phyloP scores from a whole-genome alignment of 2,329 filamentous ascomycete genomes.

The Colletotrichum gloeosporioides region DNA sequence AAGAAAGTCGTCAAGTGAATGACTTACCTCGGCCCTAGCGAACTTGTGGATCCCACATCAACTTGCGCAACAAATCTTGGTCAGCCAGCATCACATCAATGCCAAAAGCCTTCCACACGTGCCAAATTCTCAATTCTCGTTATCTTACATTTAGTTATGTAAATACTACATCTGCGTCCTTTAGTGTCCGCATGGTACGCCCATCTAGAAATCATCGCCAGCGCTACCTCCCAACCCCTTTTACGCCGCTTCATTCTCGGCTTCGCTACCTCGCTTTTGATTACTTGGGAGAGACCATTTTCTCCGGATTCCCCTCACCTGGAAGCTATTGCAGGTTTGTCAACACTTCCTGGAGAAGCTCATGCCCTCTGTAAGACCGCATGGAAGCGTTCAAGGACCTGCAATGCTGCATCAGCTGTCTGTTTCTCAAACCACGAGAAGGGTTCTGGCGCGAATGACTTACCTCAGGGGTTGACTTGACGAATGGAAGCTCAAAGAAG shows the following conservation, averaged over 20 bases:
- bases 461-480: conserved; percentile 90
- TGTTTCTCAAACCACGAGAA: not conserved
- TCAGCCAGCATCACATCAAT: not conserved
- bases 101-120: not conserved
- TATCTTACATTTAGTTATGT: conserved; percentile 14
- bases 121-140: not conserved
- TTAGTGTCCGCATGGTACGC: not conserved
- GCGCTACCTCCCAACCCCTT: not conserved
- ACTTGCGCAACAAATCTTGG: not conserved
- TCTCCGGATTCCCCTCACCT: not conserved
- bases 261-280: not conserved
- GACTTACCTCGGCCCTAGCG: not conserved
- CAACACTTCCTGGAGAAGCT: not conserved
- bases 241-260: not conserved
- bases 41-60: not conserved
- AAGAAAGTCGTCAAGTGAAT: not conserved
- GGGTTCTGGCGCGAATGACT: conserved; percentile 23
- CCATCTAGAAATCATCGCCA: not conserved
- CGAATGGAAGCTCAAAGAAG: conserved; percentile 92
- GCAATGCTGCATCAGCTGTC: not conserved
- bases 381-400: conserved; percentile 24
- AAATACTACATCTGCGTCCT: conserved; percentile 3
- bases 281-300: not conserved
- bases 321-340: not conserved
- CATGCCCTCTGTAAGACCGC: conserved; percentile 10